Evolutionary conservation across 257 asterid species (phyloP), one percentile per base, ranked within the genome.

Genomic region (Solanum pinnatisectum): DNA sequence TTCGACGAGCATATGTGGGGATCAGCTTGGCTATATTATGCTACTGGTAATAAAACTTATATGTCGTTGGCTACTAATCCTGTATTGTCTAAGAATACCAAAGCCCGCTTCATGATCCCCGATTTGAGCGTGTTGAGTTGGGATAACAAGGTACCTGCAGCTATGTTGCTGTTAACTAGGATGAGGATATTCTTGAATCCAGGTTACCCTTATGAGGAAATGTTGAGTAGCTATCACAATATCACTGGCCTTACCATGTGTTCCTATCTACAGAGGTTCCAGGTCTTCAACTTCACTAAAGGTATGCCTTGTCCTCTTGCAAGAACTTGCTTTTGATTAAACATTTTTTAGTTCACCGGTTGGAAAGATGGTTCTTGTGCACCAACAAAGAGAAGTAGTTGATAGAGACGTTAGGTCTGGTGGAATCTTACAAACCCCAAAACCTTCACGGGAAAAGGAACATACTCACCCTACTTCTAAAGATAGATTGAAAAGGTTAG

Each of bases 131-230:
- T 93, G 2, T 30, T 95, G 86, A 96, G 98, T 82, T 95, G 98
- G 99, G 98, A 96, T 56, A 96, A 96, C 73, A 96, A 96, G 89
- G 59, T 95, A 87, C 99, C 99, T 16, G 99, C 96, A 5, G 98
- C 98, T 2, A 95, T 95, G 98, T 87, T 96, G 68, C 72, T 96
- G 23, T 68, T 96, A 87, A 94, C 97, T 11, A 91, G 98, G 87
- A 77, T 90, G 15, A 91, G 99, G 91, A 33, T 95, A 84, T 92
- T 95, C 82, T 72, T 95, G 89, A 93, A 91, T 90, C 99, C 98
- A 0, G 98, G 99, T 1, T 95, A 95, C 71, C 99, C 99, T 8
- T 96, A 95, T 59, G 99, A 96, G 90, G 97, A 95, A 27, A 94
- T 94, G 96, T 67, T 96, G 88, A 87, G 36, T 77, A 93, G 87